Conservation (phyloP, 2,329 filamentous ascomycete genomes). For the Ophiostoma angusticollis region DNA sequence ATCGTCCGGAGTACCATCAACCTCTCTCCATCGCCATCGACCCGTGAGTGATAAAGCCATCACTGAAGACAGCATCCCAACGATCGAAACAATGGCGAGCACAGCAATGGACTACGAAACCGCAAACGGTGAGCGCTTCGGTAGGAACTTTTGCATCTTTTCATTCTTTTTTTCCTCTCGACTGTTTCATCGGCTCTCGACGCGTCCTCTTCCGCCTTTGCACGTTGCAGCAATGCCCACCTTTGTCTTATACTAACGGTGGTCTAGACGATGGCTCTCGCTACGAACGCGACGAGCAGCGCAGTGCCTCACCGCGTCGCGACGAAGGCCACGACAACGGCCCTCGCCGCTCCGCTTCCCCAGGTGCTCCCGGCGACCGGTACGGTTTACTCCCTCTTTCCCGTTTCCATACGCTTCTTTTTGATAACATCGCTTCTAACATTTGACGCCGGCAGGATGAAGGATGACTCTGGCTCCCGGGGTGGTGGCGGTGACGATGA, state of each 20-base stretch:
- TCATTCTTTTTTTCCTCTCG: not conserved
- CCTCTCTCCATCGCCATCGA: constrained; percentile 6
- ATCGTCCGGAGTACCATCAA: not conserved
- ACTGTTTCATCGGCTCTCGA: constrained; percentile 5
- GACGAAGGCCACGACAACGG: constrained; percentile 44
- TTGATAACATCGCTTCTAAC: constrained; percentile 18
- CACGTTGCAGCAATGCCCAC: no score
- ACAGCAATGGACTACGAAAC: constrained; percentile 60
- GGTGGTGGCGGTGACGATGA: constrained; percentile 52
- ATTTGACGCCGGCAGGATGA: constrained; percentile 21
- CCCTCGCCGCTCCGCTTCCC: constrained; percentile 51
- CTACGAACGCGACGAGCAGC: constrained; percentile 49
- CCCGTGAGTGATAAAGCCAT: constrained; percentile 1
- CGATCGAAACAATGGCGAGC: constrained; percentile 38
- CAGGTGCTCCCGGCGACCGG: constrained; percentile 40
- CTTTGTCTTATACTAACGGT: constrained; percentile 10
- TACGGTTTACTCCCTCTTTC: constrained; percentile 19
- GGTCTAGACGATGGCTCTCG: constrained; percentile 47
- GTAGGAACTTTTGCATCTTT: constrained; percentile 35
- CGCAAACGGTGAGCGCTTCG: constrained; percentile 53
- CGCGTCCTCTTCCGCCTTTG: not conserved
- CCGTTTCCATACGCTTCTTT: constrained; percentile 13
- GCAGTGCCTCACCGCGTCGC: constrained; percentile 53
- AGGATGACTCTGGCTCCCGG: constrained; percentile 29
- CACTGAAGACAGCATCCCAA: not conserved